These are phyloP conservation scores for Chalaropsis thielavioides DNA, from an alignment of 2,329 filamentous ascomycete genomes.

Conservation along the genomic window DNA sequence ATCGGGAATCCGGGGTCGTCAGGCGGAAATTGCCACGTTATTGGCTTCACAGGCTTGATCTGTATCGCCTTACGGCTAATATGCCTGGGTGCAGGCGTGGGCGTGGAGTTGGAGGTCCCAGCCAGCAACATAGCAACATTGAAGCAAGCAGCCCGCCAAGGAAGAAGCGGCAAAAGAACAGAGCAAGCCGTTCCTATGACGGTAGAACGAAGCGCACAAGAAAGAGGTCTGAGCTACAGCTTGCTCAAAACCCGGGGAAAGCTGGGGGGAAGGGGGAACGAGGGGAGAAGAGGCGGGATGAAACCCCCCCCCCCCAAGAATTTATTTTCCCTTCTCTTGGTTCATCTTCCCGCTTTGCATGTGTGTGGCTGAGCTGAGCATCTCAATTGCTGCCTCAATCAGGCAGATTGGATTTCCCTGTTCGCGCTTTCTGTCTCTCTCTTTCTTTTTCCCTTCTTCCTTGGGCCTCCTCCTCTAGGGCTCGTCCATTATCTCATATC, in stretches of 20 bases:
- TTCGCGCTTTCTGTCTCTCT: neutral
- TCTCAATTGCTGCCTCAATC: neutral
- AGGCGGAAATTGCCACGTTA: neutral
- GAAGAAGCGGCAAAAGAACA: neutral
- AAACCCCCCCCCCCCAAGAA: neutral
- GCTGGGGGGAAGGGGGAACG: neutral
- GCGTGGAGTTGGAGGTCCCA: neutral
- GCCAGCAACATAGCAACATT: too few species aligned
- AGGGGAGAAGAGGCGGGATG: too few species aligned
- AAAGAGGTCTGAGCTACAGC: neutral
- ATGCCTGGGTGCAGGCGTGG: neutral
- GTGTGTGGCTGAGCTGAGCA: neutral
- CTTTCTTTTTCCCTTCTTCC: neutral
- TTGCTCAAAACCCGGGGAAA: slow-evolving; percentile 3
- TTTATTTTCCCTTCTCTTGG: neutral
- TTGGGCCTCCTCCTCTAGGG: neutral
- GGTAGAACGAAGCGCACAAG: neutral
- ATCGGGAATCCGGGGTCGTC: neutral
- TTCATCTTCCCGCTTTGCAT: neutral
- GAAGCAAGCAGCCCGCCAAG: neutral
- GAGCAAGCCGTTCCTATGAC: neutral
- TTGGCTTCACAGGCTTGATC: neutral
- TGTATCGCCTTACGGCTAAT: neutral
- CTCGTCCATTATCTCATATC: neutral
- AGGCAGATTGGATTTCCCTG: neutral